A percentile compares a stretch with the other conserved stretches of the same genome.
These are phyloP conservation scores for Lichtheimia ornata DNA, from an alignment of 371 early-diverging fungal genomes.

Conservation along the genomic window DNA sequence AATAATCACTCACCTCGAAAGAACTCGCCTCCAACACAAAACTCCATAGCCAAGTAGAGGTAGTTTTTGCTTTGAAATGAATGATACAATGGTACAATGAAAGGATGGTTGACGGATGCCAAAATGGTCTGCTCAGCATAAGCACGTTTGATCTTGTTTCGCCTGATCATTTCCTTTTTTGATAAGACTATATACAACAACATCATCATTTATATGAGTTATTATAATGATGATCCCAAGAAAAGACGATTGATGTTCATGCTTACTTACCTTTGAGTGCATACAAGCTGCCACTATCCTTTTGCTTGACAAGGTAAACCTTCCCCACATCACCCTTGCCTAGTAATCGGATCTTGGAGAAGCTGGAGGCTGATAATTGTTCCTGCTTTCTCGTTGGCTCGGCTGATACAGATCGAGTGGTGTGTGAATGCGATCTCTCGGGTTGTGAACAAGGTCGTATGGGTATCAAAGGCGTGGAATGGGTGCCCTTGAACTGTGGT, in stretches of 20 bases:
- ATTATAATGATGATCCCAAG: neutral
- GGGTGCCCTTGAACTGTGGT: slow-evolving; percentile 75
- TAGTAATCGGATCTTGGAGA: slow-evolving; percentile 75
- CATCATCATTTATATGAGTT: neutral
- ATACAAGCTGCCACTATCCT: slow-evolving; percentile 72
- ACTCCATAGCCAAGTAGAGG: slow-evolving; percentile 97
- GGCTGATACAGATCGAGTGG: too few species aligned
- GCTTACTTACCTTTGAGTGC: slow-evolving; percentile 81
- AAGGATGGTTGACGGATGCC: slow-evolving; percentile 91
- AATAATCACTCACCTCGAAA: slow-evolving; percentile 64
- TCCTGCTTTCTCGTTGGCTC: neutral
- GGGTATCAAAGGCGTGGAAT: neutral
- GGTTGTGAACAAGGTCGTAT: too few species aligned
- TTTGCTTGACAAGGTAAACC: slow-evolving; percentile 84
- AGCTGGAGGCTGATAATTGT: slow-evolving; percentile 73
- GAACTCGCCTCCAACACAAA: slow-evolving; percentile 98
- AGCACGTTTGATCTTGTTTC: slow-evolving; percentile 94
- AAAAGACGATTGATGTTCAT: neutral
- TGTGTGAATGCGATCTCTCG: too few species aligned
- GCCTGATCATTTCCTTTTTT: slow-evolving; percentile 93
- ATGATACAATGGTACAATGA: slow-evolving; percentile 96
- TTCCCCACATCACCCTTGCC: slow-evolving; percentile 94
- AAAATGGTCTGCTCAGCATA: slow-evolving; percentile 95
- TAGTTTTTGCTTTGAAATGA: slow-evolving; percentile 94
- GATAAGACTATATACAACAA: slow-evolving; percentile 62